Percentiles rank a stretch among this genome's conserved stretches.
Evolutionary conservation across 1,284 basidiomycete genomes (phyloP).

Genomic region (Tylopilus orsonianus): DNA sequence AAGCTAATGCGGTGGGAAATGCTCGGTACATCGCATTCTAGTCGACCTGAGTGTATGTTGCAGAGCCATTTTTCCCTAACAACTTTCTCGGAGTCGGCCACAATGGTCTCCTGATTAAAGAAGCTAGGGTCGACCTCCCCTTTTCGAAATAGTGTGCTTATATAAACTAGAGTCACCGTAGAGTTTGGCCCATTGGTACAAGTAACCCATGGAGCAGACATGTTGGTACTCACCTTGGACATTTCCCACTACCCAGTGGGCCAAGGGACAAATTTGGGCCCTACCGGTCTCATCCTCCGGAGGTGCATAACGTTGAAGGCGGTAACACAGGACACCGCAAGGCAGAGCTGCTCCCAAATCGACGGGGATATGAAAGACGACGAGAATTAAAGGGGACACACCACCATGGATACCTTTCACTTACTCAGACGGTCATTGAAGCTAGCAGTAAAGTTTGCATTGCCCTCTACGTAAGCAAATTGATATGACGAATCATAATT

Average conservation of each 20-base stretch:
- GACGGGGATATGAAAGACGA: conserved; percentile 6
- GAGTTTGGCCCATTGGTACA: conserved; percentile 45
- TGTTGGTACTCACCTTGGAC: conserved; percentile 42
- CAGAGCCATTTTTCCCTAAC: conserved; percentile 20
- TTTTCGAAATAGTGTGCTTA: conserved; percentile 9
- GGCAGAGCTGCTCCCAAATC: conserved; percentile 15
- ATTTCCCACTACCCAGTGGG: conserved; percentile 37
- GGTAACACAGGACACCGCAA: conserved; percentile 10
- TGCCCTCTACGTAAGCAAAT: conserved; percentile 3
- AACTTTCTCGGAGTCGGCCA: conserved; percentile 24
- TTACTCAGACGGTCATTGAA: not conserved
- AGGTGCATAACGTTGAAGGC: conserved; percentile 5
- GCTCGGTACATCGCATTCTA: conserved; percentile 17
- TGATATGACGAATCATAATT: not conserved
- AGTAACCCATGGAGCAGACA: conserved; percentile 41
- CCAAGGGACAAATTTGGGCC: conserved; percentile 24
- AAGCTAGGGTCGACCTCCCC: conserved; percentile 26
- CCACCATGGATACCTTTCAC: not conserved
- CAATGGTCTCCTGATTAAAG: conserved; percentile 21
- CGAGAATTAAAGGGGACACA: not conserved
- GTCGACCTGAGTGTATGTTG: conserved; percentile 25
- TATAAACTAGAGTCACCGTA: conserved; percentile 33
- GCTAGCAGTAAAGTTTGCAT: no score
- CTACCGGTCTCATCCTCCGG: conserved; percentile 2
- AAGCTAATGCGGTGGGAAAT: conserved; percentile 65